Percentiles rank a stretch among this genome's conserved stretches.
Conservation (phyloP, 139 green algal species). For the Chlorella sp. region DNA sequence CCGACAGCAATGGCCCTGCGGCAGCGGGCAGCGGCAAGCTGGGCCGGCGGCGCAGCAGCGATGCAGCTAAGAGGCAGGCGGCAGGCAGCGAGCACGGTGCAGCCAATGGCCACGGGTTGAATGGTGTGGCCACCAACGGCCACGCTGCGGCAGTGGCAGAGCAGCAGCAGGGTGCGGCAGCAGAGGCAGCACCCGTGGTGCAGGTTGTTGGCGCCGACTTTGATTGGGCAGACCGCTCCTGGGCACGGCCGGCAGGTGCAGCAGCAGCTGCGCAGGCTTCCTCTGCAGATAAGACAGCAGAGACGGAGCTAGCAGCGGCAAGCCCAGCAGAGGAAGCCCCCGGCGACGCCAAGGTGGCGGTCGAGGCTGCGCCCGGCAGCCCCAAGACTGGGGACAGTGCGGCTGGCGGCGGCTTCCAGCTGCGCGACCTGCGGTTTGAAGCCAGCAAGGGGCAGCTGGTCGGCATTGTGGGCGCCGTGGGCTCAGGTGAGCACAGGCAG, state of each 20-base stretch:
- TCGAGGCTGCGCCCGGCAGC: neutral
- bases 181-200: slow-evolving; percentile 16
- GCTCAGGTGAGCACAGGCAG: slow-evolving; percentile 12
- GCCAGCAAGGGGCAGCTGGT: slow-evolving; percentile 71
- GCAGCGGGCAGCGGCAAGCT: neutral
- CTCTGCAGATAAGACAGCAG: neutral
- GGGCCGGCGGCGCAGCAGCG: neutral
- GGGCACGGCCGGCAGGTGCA: slow-evolving; percentile 13
- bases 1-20: no score
- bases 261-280: neutral
- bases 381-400: neutral
- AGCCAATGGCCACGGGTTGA: neutral
- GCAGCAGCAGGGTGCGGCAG: neutral
- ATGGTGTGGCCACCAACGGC: neutral
- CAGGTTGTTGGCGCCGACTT: slow-evolving; percentile 62
- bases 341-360: neutral
- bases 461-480: slow-evolving; percentile 70
- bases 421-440: slow-evolving; percentile 28
- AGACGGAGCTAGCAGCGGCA: neutral
- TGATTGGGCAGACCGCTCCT: slow-evolving; percentile 59
- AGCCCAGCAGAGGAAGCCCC: neutral
- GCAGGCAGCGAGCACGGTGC: neutral
- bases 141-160: neutral
- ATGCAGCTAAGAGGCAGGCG: neutral
- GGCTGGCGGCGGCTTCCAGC: neutral